These are phyloP conservation scores for Aphanomyces invadans DNA, from an alignment of 352 stramenopile genomes.

Conservation along the genomic window DNA sequence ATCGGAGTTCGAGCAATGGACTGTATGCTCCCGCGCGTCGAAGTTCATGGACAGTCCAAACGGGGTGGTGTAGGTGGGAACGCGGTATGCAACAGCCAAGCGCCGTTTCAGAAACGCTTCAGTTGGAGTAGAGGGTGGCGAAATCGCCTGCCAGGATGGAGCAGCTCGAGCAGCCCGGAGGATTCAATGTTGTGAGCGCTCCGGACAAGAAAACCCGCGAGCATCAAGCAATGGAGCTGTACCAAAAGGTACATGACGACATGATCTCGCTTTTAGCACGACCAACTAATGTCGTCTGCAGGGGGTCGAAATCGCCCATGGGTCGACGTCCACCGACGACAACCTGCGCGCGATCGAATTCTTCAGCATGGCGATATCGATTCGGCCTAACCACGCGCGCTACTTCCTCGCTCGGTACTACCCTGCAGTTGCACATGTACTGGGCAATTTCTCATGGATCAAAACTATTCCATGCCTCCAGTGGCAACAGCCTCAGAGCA, in stretches of 20 bases:
- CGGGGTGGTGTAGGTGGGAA: no score
- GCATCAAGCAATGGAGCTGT: constrained; percentile 66
- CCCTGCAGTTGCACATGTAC: no score
- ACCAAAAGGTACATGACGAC: constrained; percentile 41
- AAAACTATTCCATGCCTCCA: neutral
- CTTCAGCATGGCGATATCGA: constrained; percentile 64
- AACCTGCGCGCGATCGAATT: constrained; percentile 64
- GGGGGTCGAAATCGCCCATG: constrained; percentile 57
- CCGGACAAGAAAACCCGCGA: constrained; percentile 22
- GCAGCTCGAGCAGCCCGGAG: neutral
- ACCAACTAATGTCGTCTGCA: no score
- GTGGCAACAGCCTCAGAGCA: constrained; percentile 57
- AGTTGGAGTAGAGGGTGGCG: neutral
- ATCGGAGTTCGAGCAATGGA: no score
- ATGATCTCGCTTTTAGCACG: no score
- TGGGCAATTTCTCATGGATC: neutral
- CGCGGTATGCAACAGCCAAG: no score
- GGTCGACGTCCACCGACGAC: constrained; percentile 45
- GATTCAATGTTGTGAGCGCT: neutral
- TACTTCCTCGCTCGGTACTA: constrained; percentile 54
- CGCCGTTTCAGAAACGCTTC: neutral
- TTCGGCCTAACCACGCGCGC: constrained; percentile 53
- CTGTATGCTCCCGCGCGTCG: no score
- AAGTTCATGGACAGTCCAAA: no score
- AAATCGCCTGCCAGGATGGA: neutral